Evolutionary conservation across 202 grass and related monocot species (phyloP), one percentile per base, ranked within the genome.

Genomic region (Setaria italica): DNA sequence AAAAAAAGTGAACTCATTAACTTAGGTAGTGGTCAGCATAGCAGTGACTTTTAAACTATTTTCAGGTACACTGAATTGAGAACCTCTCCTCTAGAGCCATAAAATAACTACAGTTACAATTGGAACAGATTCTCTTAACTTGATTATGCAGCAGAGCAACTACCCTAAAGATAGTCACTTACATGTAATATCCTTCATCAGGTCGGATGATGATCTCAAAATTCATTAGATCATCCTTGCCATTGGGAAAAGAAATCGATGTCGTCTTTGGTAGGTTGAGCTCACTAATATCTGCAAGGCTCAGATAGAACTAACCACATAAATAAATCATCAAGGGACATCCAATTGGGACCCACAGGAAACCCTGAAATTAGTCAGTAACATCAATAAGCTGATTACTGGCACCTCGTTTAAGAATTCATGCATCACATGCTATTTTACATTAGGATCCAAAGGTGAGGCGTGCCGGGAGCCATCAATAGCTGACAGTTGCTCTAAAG

Each of bases 171-270:
- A 79, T 83, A 39, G 56, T 10, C 59, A 92, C 91, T 85, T 90
- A 94, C 94, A 88, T 46, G 77, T 94, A 97, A 84, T 89, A 94
- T 85, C 94, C 94, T 91, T 97, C 94, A 87, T 97, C 94, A 85
- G 94, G 94, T 79, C 82, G 86, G 45, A 94, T 87, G 37, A 74
- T 87, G 83, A 94, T 94, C 80, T 97, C 91, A 80, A 97, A 97
- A 77, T 90, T 94, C 94, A 97, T 97, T 33, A 97, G 72, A 77
- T 97, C 91, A 92, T 97, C 94, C 79, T 97, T 97, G 29, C 94
- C 94, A 85, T 97, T 97, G 17, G 94, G 94, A 88, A 97, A 97
- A 79, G 91, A 90, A 87, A 97, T 97, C 14, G 82, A 83, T 79
- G 91, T 94, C 29, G 82, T 97, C 84, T 91, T 92, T 10, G 94